Conservation (phyloP, 306 rosid genomes). For the Medicago lupulina region DNA sequence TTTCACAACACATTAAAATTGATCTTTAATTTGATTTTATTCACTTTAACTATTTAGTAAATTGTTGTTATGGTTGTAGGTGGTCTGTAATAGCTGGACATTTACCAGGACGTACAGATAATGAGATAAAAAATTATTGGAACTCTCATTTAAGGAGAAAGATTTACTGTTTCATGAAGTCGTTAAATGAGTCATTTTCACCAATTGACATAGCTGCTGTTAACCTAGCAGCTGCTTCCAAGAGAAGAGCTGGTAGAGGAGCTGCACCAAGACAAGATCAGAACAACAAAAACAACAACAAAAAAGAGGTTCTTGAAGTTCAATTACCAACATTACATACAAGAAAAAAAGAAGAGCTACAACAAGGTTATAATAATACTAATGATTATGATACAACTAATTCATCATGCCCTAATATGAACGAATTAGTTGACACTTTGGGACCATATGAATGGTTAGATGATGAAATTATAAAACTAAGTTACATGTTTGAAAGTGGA, state of each 20-base stretch:
- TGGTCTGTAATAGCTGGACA: conserved; percentile 88
- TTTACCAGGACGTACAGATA: conserved; percentile 85
- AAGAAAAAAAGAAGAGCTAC: conserved; percentile 35
- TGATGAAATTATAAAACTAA: conserved; percentile 51
- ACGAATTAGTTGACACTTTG: conserved; percentile 44
- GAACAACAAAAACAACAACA: conserved; percentile 30
- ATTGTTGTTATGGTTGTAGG: conserved; percentile 47
- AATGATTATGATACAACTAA: neutral
- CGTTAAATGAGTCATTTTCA: conserved; percentile 44
- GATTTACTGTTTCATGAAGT: conserved; percentile 61
- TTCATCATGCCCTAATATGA: conserved; percentile 27
- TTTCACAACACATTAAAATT: no score
- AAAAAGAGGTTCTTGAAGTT: neutral
- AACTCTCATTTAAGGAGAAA: conserved; percentile 83
- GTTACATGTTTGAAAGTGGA: conserved; percentile 47
- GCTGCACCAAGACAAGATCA: conserved; percentile 29
- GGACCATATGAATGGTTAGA: conserved; percentile 53
- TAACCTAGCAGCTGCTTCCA: conserved; percentile 39
- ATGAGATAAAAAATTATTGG: conserved; percentile 91
- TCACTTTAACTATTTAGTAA: neutral
- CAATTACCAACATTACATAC: neutral
- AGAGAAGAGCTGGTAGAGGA: conserved; percentile 40
- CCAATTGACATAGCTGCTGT: conserved; percentile 42
- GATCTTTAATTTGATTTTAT: neutral
- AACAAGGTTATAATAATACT: neutral